Conservation (phyloP, 257 asterid species). For the Petunia secreta region DNA sequence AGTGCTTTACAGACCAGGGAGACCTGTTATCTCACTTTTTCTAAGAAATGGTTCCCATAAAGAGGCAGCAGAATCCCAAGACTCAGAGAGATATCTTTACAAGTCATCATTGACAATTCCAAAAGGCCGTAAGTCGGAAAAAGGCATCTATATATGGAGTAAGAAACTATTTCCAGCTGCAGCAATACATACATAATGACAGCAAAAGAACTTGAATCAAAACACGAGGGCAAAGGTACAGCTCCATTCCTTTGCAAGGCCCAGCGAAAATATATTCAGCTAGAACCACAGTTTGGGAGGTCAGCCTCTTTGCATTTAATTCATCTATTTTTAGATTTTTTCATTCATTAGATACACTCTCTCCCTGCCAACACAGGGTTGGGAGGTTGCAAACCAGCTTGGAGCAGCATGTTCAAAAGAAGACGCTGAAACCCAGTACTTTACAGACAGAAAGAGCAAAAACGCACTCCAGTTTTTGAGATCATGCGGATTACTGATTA, state of each 20-base stretch:
- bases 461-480: constrained; percentile 5
- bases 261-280: not conserved
- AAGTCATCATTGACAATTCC: not conserved
- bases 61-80: not conserved
- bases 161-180: not conserved
- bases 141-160: not conserved
- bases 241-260: not conserved
- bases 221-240: not conserved
- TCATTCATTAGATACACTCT: not conserved
- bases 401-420: not conserved
- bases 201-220: not conserved
- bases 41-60: not conserved
- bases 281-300: not conserved
- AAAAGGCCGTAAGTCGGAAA: not conserved
- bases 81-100: not conserved
- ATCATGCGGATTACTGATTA: not conserved
- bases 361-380: not conserved
- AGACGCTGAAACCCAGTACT: not conserved
- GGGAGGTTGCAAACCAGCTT: not conserved
- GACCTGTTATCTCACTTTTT: not conserved
- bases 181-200: too few species aligned
- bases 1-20: not conserved
- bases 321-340: not conserved
- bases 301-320: not conserved
- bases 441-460: not conserved